phyloP scores from a whole-genome alignment of 257 asterid genomes.

The Nicotiana attenuata region DNA sequence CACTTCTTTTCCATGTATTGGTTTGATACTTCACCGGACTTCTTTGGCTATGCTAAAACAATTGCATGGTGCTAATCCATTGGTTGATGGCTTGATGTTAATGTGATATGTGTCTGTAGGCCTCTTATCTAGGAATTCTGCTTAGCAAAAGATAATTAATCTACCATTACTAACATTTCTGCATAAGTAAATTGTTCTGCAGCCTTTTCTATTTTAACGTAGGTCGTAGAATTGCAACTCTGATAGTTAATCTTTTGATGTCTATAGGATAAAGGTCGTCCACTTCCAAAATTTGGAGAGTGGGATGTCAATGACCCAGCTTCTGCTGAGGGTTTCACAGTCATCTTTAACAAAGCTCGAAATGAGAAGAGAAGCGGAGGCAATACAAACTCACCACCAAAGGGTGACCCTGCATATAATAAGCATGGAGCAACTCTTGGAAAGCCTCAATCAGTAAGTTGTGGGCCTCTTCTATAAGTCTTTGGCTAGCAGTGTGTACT shows the following conservation, averaged over 20 bases:
- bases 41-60: no score
- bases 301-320: constrained; percentile 72
- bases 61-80: no score
- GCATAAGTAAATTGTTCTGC: background rate
- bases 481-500: background rate
- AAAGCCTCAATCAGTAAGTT: constrained; percentile 19
- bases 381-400: constrained; percentile 50
- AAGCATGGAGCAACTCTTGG: constrained; percentile 16
- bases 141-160: background rate
- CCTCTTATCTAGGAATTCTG: background rate
- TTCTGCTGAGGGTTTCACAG: constrained; percentile 64
- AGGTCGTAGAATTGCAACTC: background rate
- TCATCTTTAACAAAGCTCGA: constrained; percentile 57
- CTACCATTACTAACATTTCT: background rate
- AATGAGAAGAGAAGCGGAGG: constrained; percentile 53
- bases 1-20: no score
- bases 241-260: background rate
- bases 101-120: no score
- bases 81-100: no score
- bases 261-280: constrained; percentile 42
- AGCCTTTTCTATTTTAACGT: background rate
- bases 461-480: background rate
- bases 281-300: constrained; percentile 64
- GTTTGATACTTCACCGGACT: no score
- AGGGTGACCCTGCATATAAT: constrained; percentile 20